Conservation (phyloP, 2,329 filamentous ascomycete species). For the Colletotrichum lini region DNA sequence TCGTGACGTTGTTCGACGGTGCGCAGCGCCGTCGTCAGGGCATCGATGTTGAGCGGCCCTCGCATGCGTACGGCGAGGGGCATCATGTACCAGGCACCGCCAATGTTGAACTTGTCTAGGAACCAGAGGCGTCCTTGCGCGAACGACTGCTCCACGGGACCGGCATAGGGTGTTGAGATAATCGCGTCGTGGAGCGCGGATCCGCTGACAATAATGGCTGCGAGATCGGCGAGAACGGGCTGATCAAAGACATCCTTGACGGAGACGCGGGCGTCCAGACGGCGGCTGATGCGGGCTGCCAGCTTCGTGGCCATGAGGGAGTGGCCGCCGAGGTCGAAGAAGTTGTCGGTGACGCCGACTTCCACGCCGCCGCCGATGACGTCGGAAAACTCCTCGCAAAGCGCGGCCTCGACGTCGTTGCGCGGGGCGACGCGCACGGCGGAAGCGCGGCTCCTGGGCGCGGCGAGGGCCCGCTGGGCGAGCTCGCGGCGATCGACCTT, state of each 20-base stretch:
- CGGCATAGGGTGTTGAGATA: neutral
- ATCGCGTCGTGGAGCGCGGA: slow-evolving; percentile 3
- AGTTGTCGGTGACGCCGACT: slow-evolving; percentile 38
- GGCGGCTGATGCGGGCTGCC: slow-evolving; percentile 14
- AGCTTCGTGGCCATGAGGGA: slow-evolving; percentile 38
- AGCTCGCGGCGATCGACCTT: slow-evolving; percentile 45
- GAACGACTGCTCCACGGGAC: slow-evolving; percentile 15
- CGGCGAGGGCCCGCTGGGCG: neutral
- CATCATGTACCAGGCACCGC: neutral
- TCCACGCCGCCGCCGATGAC: slow-evolving; percentile 20
- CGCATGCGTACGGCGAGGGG: slow-evolving; percentile 1
- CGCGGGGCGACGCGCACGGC: slow-evolving; percentile 6
- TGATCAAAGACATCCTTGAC: slow-evolving; percentile 41
- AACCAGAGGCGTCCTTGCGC: slow-evolving; percentile 18
- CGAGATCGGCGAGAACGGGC: neutral
- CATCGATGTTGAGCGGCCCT: neutral
- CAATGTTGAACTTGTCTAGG: slow-evolving; percentile 1
- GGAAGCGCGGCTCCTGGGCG: neutral
- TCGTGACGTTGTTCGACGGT: slow-evolving; percentile 11
- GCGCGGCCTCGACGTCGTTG: slow-evolving; percentile 43
- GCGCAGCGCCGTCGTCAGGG: neutral
- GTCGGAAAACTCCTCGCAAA: slow-evolving; percentile 25
- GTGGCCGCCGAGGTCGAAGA: slow-evolving; percentile 42
- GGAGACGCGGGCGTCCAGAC: slow-evolving; percentile 20
- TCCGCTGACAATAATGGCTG: neutral